Conservation (phyloP, 306 rosid genomes). For the Adenanthera pavonina region DNA sequence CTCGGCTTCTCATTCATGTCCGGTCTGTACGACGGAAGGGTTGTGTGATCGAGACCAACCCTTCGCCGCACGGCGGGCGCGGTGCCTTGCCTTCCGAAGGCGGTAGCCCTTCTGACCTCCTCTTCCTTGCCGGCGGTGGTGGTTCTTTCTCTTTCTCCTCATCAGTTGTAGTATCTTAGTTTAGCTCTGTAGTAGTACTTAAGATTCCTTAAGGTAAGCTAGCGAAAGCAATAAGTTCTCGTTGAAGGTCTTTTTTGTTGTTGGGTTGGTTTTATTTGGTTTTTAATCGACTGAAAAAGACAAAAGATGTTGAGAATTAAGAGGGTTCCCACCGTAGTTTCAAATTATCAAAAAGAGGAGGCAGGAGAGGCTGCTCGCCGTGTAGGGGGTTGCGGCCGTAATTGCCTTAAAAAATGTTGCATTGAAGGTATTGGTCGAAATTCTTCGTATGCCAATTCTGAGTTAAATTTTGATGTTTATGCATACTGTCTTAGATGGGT, state of each 20-base stretch:
- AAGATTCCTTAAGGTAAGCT: background rate
- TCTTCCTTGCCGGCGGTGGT: constrained; percentile 98
- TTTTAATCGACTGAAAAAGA: background rate
- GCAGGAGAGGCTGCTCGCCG: constrained; percentile 57
- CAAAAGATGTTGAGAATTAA: constrained; percentile 75
- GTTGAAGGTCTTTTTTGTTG: background rate
- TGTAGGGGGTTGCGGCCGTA: constrained; percentile 80
- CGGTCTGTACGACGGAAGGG: constrained; percentile 81
- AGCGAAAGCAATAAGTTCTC: constrained; percentile 31
- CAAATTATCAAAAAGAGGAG: constrained; percentile 90
- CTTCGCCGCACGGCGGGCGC: constrained; percentile 99
- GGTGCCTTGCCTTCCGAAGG: constrained; percentile 99
- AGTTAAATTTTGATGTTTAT: constrained; percentile 2
- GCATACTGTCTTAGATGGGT: constrained; percentile 14
- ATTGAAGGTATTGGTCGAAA: constrained; percentile 61
- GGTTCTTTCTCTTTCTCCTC: constrained; percentile 43
- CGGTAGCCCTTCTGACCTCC: constrained; percentile 97
- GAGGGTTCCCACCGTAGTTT: constrained; percentile 93
- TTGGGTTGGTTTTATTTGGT: constrained; percentile 27
- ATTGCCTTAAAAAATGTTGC: constrained; percentile 85
- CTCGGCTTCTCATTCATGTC: constrained; percentile 78
- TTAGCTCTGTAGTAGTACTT: background rate
- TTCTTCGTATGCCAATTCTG: background rate
- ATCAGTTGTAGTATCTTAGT: constrained; percentile 18
- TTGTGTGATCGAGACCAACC: constrained; percentile 78